Percentiles rank a stretch among this genome's conserved stretches.
These are phyloP conservation scores for Phaseolus lunatus DNA, from an alignment of 306 rosid species.

Conservation along the genomic window DNA sequence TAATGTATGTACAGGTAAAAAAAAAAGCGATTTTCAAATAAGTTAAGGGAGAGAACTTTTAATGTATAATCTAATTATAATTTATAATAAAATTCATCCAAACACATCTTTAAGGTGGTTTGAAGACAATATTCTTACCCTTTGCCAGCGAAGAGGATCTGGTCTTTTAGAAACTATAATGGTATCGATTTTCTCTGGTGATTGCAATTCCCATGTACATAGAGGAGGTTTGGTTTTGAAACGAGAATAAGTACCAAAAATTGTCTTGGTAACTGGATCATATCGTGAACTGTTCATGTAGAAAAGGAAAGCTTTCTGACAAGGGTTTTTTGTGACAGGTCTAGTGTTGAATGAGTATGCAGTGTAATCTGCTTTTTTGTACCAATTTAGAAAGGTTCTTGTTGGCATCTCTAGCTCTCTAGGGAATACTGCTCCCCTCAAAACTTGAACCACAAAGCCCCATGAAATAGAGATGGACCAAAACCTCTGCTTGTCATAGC, in stretches of 20 bases:
- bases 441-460: conserved; percentile 82
- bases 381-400: conserved; percentile 27
- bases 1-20: too few relatives aligned
- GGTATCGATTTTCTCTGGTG: conserved; percentile 62
- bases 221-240: conserved; percentile 45
- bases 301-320: conserved; percentile 77
- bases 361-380: conserved; percentile 43
- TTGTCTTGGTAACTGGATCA: conserved; percentile 50
- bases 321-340: conserved; percentile 76
- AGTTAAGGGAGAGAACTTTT: too few relatives aligned
- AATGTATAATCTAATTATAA: too few relatives aligned
- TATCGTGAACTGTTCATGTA: conserved; percentile 57
- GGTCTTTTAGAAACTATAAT: conserved; percentile 72
- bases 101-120: too few relatives aligned
- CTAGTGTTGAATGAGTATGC: conserved; percentile 82
- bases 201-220: conserved; percentile 71
- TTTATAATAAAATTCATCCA: too few relatives aligned
- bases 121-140: conserved; percentile 49
- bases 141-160: conserved; percentile 84
- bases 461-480: conserved; percentile 91
- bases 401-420: conserved; percentile 29
- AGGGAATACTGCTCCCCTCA: conserved; percentile 74
- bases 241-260: conserved; percentile 57
- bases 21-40: too few relatives aligned
- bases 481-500: conserved; percentile 63